Conservation (phyloP, 192 early-diverging fungal genomes). For the Cladochytrium replicatum region DNA sequence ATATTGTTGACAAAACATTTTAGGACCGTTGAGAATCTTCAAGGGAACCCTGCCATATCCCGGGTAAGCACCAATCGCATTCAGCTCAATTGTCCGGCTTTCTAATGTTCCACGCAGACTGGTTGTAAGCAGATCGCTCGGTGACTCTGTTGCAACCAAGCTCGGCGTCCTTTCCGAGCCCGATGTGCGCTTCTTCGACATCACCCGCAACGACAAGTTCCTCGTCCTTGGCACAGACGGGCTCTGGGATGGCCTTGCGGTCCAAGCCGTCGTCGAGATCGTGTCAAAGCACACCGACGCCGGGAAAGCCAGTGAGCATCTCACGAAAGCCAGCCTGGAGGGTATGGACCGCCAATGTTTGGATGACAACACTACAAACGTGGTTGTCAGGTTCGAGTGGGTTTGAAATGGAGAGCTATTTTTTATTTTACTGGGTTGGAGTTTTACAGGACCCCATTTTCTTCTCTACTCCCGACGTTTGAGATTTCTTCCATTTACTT, state of each 20-base stretch:
- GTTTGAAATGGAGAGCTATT: no score
- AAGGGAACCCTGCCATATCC: conserved; percentile 14
- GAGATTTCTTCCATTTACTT: no score
- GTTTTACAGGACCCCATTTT: no score
- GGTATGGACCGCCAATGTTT: background rate
- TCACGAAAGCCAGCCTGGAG: conserved; percentile 4
- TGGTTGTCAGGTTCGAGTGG: no score
- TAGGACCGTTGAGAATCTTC: conserved; percentile 10
- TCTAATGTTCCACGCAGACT: background rate
- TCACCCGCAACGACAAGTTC: background rate
- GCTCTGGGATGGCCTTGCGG: conserved; percentile 7
- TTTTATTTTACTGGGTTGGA: no score
- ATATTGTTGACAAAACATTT: background rate
- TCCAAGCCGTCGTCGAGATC: background rate
- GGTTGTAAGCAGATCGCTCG: conserved; percentile 10
- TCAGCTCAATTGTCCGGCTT: background rate
- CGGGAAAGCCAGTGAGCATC: background rate
- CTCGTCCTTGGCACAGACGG: conserved; percentile 14
- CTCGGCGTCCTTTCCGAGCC: conserved; percentile 12
- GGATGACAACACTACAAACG: conserved; percentile 13
- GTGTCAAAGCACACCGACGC: background rate
- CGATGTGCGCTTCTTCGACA: background rate
- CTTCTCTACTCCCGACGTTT: no score
- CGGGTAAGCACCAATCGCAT: background rate
- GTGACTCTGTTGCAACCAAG: conserved; percentile 7